Conservation (phyloP, 2,329 filamentous ascomycete species). For the Ilyonectria mors-panacis region DNA sequence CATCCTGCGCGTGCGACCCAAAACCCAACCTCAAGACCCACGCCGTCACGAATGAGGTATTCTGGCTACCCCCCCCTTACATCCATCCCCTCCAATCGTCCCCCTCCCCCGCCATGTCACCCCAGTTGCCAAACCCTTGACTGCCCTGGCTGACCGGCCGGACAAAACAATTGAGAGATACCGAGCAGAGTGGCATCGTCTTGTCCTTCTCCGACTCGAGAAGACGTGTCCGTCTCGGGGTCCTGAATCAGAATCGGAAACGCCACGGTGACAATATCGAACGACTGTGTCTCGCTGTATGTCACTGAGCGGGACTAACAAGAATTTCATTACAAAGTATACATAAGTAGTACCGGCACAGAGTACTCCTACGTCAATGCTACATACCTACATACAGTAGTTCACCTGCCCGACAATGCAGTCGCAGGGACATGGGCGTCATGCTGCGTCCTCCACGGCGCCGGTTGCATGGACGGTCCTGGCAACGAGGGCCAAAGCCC, state of each 20-base stretch:
- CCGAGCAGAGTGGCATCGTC: background rate
- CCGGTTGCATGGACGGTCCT: constrained; percentile 14
- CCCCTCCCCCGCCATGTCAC: constrained; percentile 8
- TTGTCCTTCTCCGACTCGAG: background rate
- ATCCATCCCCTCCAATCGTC: background rate
- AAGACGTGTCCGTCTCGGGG: background rate
- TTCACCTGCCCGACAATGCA: background rate
- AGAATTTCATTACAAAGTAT: background rate
- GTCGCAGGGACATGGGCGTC: constrained; percentile 22
- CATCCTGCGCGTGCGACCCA: constrained; percentile 21
- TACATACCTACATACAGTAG: background rate
- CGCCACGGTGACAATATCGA: background rate
- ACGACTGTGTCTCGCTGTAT: background rate
- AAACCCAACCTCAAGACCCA: constrained; percentile 17
- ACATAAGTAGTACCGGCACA: background rate
- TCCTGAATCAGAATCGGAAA: background rate
- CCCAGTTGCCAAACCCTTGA: constrained; percentile 1
- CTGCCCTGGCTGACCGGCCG: background rate
- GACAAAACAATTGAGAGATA: constrained; percentile 1
- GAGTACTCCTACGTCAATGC: background rate
- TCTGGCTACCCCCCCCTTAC: background rate
- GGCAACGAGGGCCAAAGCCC: constrained; percentile 19
- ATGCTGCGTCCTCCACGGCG: constrained; percentile 12
- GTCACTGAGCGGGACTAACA: background rate
- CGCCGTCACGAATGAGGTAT: background rate